Evolutionary conservation across 1,284 basidiomycete species (phyloP), one percentile per base, ranked within the genome.

Genomic region (Rhizopogon parksii): DNA sequence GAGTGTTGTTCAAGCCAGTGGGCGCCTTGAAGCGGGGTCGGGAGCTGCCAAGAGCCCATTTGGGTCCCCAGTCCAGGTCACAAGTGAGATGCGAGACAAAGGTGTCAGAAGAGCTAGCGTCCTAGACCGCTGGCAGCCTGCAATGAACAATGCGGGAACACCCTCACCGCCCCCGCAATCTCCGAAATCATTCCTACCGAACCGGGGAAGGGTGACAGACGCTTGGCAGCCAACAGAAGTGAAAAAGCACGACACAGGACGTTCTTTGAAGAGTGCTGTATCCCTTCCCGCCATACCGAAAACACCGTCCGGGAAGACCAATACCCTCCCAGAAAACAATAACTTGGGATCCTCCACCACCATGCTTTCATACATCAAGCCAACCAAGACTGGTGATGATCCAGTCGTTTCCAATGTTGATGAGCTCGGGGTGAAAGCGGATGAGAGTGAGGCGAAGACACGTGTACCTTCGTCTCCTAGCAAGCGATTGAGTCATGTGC

Each of bases 401-500:
- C 61, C 62, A 56, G 49, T 63, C 51, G 34, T 63, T 61, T 46
- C 58, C n/a, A 69, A 68, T 40, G 72, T 79, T 19, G 80, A 83
- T 57, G 84, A 87, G 66, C 66, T 83, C 42, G 84, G 83, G 34
- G 67, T 81, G 51, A 78, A 37, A 57, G 60, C 58, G 64, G 64
- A 63, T 60, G 54, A 52, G 60, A 49, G 56, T 59, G 57, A 59
- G 63, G 49, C 57, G 58, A 56, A 53, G 52, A 45, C 27, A 50
- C 53, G 50, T 51, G 63, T 73, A 56, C 73, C 76, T 51, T 60
- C 69, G 24, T 70, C 75, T 50, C 67, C 75, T 52, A 75, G 77
- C 57, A 81, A 79, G 65, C 81, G 85, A 58, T 69, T 88, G 72
- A 82, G 78, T 70, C 87, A 89, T 82, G 86, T 89, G 79, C 83